Percentiles rank a stretch among this genome's conserved stretches.
Evolutionary conservation across 257 asterid species (phyloP).

Genomic region (Przewalskia tangutica): DNA sequence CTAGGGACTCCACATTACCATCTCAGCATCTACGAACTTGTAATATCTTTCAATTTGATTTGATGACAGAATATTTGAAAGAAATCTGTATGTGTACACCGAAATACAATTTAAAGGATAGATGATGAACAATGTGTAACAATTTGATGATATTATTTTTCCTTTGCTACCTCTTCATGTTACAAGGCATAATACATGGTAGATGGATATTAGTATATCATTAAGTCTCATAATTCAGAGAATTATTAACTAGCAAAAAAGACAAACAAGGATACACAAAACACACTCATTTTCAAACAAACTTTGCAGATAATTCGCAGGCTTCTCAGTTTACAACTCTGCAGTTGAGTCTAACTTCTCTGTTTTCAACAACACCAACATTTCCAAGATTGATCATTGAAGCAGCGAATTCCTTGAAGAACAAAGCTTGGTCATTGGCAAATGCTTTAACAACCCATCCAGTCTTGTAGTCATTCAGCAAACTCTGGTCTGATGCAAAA

Average conservation of each 20-base stretch:
- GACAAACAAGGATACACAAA: neutral
- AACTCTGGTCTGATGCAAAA: conserved; percentile 52
- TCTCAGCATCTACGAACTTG: neutral
- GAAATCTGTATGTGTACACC: neutral
- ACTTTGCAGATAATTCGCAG: neutral
- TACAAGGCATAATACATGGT: neutral
- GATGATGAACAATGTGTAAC: neutral
- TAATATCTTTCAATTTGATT: neutral
- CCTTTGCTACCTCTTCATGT: neutral
- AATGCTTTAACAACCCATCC: conserved; percentile 46
- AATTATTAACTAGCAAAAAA: neutral
- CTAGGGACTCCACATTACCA: neutral
- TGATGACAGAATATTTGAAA: neutral
- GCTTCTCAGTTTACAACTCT: conserved; percentile 33
- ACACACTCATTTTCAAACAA: neutral
- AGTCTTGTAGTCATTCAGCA: conserved; percentile 41
- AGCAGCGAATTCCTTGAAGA: conserved; percentile 45
- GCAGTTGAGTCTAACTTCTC: conserved; percentile 54
- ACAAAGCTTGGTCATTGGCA: conserved; percentile 37
- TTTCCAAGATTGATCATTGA: conserved; percentile 60
- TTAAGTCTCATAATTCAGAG: neutral
- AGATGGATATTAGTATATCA: neutral
- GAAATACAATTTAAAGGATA: neutral
- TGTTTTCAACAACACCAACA: conserved; percentile 45
- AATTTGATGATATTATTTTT: neutral